Evolutionary conservation across 208 protist species (phyloP), one percentile per base, ranked within the genome.

Genomic region (Crithidia brevicula): DNA sequence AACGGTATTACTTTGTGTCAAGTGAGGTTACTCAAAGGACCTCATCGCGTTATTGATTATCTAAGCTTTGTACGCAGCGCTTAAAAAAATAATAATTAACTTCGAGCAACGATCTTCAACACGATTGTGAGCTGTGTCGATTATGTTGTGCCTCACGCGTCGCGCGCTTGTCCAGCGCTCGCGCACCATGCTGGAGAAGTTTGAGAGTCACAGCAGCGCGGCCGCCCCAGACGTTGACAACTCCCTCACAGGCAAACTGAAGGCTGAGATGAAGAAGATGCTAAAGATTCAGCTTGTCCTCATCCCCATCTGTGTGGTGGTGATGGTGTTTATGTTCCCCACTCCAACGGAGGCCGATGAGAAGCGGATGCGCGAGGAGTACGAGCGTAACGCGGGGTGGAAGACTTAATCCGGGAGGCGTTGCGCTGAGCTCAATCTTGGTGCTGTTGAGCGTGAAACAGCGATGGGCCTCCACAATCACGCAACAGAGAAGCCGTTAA

Each of bases 381-480:
- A 95, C 68, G 84, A 92, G 57, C 77, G 81, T 50, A 91, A 91
- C 25, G 89, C 89, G 5, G 86, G 89, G 7, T 95, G 89, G 89
- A 95, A 95, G 67, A 95, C 89, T 27, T 95, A 85, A 31, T 6
- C 46, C 25, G 13, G 18, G 25, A 3, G 6, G 20, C 52, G 5
- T 18, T 34, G 20, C 40, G 11, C 30, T 50, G 51, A 11, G 10
- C n/a, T n/a, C n/a, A n/a, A n/a, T n/a, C n/a, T n/a, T n/a, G n/a
- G n/a, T n/a, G n/a, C n/a, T n/a, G n/a, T n/a, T n/a, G n/a, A n/a
- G n/a, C n/a, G n/a, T n/a, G n/a, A n/a, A n/a, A n/a, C n/a, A n/a
- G n/a, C n/a, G n/a, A n/a, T n/a, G n/a, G n/a, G n/a, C n/a, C n/a
- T n/a, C n/a, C n/a, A n/a, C n/a, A n/a, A n/a, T n/a, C n/a, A n/a